These are phyloP conservation scores for Cryptosporidium felis DNA, from an alignment of 169 alveolate genomes.

Conservation along the genomic window DNA sequence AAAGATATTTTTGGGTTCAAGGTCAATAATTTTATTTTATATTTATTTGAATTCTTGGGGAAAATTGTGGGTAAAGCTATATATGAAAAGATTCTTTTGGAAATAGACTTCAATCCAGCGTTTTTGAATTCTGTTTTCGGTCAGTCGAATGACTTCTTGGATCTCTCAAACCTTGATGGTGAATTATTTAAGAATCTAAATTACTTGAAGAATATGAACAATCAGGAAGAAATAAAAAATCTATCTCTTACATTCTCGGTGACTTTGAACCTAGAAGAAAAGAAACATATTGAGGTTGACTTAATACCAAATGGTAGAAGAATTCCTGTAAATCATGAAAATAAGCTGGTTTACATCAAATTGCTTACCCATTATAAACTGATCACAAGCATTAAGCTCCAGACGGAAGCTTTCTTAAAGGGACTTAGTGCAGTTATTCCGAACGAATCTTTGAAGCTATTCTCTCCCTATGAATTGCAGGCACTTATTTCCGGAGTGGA, in stretches of 20 bases:
- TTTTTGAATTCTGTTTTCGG: constrained; percentile 86
- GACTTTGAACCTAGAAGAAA: constrained; percentile 33
- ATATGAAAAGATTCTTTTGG: constrained; percentile 89
- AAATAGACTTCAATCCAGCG: constrained; percentile 87
- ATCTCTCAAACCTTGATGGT: constrained; percentile 81
- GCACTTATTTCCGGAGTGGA: constrained; percentile 92
- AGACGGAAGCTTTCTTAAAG: constrained; percentile 83
- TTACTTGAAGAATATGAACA: constrained; percentile 73
- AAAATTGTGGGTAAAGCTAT: constrained; percentile 91
- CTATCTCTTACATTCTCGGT: constrained; percentile 79
- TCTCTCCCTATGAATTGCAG: constrained; percentile 92
- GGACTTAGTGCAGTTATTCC: constrained; percentile 93
- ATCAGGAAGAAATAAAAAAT: constrained; percentile 72
- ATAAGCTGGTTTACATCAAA: constrained; percentile 87
- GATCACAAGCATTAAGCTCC: constrained; percentile 85
- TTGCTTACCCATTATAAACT: constrained; percentile 88
- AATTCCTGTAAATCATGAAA: constrained; percentile 79
- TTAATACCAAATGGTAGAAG: constrained; percentile 80
- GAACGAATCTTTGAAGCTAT: constrained; percentile 87
- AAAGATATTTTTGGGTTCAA: not conserved
- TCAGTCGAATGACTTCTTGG: constrained; percentile 83
- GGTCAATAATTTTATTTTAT: not conserved
- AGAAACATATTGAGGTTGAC: constrained; percentile 68
- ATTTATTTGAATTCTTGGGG: constrained; percentile 82
- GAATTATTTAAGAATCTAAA: constrained; percentile 74